A percentile compares a stretch with the other conserved stretches of the same genome.
Conservation (phyloP, 2,329 filamentous ascomycete genomes). For the Alternaria ethzedia region DNA sequence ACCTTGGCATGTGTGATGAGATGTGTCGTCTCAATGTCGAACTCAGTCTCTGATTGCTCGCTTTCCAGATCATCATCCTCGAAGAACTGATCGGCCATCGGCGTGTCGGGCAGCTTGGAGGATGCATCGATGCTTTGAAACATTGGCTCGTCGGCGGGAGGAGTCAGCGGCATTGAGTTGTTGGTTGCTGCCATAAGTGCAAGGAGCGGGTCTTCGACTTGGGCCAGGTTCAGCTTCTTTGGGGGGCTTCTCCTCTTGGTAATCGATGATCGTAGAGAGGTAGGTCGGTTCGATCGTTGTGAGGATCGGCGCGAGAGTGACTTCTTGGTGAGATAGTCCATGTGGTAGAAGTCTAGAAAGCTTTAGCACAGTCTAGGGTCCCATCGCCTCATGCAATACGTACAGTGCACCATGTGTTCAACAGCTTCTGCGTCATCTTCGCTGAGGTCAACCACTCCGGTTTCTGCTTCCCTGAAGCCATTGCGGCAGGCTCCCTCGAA, state of each 20-base stretch:
- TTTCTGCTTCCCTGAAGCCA: constrained; percentile 46
- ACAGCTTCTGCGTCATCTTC: constrained; percentile 51
- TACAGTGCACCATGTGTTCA: constrained; percentile 52
- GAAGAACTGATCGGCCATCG: constrained; percentile 45
- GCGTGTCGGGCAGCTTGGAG: constrained; percentile 39
- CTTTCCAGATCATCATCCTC: constrained; percentile 39
- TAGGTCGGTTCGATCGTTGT: constrained; percentile 32
- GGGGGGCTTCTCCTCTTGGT: constrained; percentile 19
- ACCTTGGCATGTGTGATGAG: constrained; percentile 56
- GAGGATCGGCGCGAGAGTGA: constrained; percentile 39
- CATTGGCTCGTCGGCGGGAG: constrained; percentile 31
- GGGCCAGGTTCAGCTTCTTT: constrained; percentile 39
- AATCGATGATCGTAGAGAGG: constrained; percentile 27
- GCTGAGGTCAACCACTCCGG: constrained; percentile 48
- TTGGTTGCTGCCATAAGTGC: constrained; percentile 39
- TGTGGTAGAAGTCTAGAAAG: constrained; percentile 49
- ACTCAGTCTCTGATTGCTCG: constrained; percentile 39
- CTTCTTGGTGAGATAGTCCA: constrained; percentile 49
- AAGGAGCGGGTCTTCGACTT: constrained; percentile 49
- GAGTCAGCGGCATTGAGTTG: constrained; percentile 31
- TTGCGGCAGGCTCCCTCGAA: constrained; percentile 51
- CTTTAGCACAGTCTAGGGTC: constrained; percentile 23
- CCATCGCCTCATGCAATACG: constrained; percentile 17
- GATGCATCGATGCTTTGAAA: constrained; percentile 30
- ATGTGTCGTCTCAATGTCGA: constrained; percentile 49